Evolutionary conservation across 805 yeast genomes (phyloP).

Genomic region (Wickerhamomyces bisporus): DNA sequence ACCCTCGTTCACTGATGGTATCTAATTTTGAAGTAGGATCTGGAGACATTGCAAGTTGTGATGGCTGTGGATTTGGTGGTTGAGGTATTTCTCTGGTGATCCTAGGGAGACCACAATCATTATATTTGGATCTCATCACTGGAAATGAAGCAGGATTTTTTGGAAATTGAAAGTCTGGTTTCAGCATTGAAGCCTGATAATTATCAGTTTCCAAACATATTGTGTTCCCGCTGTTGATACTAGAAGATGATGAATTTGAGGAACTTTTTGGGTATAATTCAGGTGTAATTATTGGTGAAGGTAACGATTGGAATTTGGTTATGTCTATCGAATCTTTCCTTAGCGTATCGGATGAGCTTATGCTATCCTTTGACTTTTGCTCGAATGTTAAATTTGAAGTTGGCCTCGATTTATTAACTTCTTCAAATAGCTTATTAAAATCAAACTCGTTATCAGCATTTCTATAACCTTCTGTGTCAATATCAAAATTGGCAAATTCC

Average conservation of each 20-base stretch:
- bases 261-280: slow-evolving; percentile 23
- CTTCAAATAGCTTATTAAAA: slow-evolving; percentile 30
- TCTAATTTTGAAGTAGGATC: slow-evolving; percentile 3
- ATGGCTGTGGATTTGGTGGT: no score
- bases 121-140: not conserved
- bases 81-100: no score
- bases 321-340: not conserved
- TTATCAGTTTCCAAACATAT: no score
- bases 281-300: slow-evolving; percentile 25
- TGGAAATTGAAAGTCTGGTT: slow-evolving; percentile 19
- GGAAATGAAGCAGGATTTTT: not conserved
- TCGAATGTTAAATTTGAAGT: slow-evolving; percentile 5
- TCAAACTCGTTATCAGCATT: slow-evolving; percentile 52
- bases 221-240: no score
- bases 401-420: slow-evolving; percentile 11
- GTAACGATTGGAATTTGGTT: slow-evolving; percentile 14
- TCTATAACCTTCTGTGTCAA: slow-evolving; percentile 55
- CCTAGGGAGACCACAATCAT: no score
- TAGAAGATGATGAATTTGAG: no score
- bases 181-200: not conserved
- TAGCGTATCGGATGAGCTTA: not conserved
- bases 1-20: slow-evolving; percentile 3
- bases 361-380: no score
- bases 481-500: slow-evolving; percentile 47
- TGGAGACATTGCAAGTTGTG: no score